Base-by-base conservation (phyloP, 768 basidiomycete genomes). In the Plicaturopsis crispa region DNA sequence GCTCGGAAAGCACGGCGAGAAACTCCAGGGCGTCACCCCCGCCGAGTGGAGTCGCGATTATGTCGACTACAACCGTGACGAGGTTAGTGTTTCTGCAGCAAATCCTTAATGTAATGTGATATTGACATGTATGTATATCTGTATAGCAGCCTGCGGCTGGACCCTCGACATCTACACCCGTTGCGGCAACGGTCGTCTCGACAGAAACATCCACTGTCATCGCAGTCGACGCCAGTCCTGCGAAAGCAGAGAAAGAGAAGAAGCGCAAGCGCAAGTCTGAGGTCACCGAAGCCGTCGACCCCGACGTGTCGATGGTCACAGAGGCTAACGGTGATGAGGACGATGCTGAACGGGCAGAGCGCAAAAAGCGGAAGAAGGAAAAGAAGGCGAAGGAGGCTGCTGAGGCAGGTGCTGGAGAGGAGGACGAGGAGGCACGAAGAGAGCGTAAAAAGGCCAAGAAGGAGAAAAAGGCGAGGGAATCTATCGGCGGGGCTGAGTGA, bases 1-100 rank as follows among this genome's bases (percentile, higher is more conserved):
- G 60, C 79, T 99, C 36, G 86, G 92, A 52, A 98, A 90, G 63
- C 85, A 91, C 57, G 96, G 96, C 16, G 83, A 94, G 59, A 83
- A 84, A 52, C 74, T 88, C 36, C 79, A 85, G 2, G 84, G 87
- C 30, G 75, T 81, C 32, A 99, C 96, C 1, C 96, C 96, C 14
- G 66, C 78, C 11, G 80, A 85, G 37, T 98, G 96, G 96, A 86
- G 74, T 52, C 75, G 80, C 43, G 88, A 90, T 53, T 98, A 99
- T 57, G 75, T 94, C 38, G 96, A 99, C 58, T 97, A 94, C 61
- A 82, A 72, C 46, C 80, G 84, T 33, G 84, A 84, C 34, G 61
- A 66, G 46, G 50, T 47, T n/a, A n/a, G n/a, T n/a, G n/a, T n/a
- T n/a, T n/a, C n/a, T n/a, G n/a, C n/a, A n/a, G n/a, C n/a, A n/a